Conservation (phyloP, 345 rosid species). For the Syzygium jambos region DNA sequence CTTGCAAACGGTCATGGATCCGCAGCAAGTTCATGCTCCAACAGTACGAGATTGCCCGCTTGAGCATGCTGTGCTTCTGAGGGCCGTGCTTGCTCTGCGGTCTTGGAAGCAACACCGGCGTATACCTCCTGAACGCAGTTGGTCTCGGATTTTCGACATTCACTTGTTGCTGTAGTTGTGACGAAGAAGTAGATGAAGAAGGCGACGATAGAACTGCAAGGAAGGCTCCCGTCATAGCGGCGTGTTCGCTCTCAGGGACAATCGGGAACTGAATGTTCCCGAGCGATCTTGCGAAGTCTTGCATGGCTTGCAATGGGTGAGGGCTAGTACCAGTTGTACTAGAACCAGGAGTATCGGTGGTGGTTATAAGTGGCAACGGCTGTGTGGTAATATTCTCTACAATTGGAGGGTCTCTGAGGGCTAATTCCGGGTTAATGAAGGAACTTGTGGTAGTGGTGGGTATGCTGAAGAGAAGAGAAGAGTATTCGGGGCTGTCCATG, state of each 20-base stretch:
- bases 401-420: not conserved
- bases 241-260: conserved; percentile 31
- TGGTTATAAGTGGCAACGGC: not conserved
- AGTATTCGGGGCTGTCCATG: conserved; percentile 55
- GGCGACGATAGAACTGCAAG: conserved; percentile 56
- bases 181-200: conserved; percentile 29
- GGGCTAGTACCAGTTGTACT: not conserved
- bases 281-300: conserved; percentile 10
- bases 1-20: conserved; percentile 21
- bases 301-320: conserved; percentile 29
- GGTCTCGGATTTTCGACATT: conserved; percentile 1
- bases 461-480: conserved; percentile 45
- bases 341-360: not conserved
- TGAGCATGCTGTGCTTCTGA: conserved; percentile 32
- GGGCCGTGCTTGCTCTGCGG: not conserved
- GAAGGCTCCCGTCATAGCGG: conserved; percentile 52
- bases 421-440: not conserved
- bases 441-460: conserved; percentile 4
- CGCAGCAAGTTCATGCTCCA: conserved; percentile 20
- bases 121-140: conserved; percentile 43
- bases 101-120: not conserved
- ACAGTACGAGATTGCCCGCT: conserved; percentile 42
- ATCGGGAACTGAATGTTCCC: conserved; percentile 19
- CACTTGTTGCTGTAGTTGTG: conserved; percentile 11
- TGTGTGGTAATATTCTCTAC: not conserved